Evolutionary conservation across 306 rosid genomes (phyloP), one percentile per base, ranked within the genome.

Genomic region (Vigna trinervia): DNA sequence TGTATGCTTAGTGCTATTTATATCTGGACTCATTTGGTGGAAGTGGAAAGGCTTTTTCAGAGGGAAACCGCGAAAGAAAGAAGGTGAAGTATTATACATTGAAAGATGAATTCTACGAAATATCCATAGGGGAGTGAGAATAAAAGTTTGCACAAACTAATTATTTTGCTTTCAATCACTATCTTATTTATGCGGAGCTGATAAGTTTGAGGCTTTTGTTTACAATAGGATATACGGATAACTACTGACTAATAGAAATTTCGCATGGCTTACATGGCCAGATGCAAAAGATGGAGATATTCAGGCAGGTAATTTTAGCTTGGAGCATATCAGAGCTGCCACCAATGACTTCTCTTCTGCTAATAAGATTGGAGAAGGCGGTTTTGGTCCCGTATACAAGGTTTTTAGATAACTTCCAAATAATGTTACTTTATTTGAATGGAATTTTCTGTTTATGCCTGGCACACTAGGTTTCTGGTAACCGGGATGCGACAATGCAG

Each of bases 401-500:
- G 68, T 61, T 23, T 72, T 60, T 72, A 28, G 43, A 54, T 45
- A 59, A 64, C 10, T 75, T 30, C 54, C 26, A 32, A 4, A 38
- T 66, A 7, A 6, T 36, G 6, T 23, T 62, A 26, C 75, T 61
- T 81, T 51, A 23, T 74, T 52, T 2, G 5, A 71, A 22, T 57
- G 62, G 51, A 63, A 63, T 80, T n/a, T 53, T 36, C 28, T 50
- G 28, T 67, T 71, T 20, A 46, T 73, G 38, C 81, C 48, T 79
- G 17, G 32, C 22, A n/a, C 66, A 11, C 0, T 15, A 30, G 52
- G 43, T 57, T 79, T 58, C 34, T 78, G 69, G 74, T 45, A 26
- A 51, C 0, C 69, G 64, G 69, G 79, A 38, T 83, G 57, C 88
- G 90, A 92, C 90, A 92, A 38, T 83, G 53, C 88, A 92, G 96